phyloP scores from a whole-genome alignment of 805 yeast genomes.

The Myxozyma sirexii region DNA sequence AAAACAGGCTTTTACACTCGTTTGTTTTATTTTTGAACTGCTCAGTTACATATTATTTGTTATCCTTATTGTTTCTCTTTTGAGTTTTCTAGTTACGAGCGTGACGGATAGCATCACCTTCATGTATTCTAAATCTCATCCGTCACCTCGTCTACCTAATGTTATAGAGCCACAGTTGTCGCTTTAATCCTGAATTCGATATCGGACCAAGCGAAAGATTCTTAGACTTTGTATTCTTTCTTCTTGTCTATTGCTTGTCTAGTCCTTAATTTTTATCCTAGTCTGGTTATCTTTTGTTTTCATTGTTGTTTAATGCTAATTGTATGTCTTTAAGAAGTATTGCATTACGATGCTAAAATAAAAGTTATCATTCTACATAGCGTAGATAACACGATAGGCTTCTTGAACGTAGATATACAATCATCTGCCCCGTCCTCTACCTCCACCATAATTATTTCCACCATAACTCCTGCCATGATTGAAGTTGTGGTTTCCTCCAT shows the following conservation, averaged over 20 bases:
- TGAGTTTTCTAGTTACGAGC: background rate
- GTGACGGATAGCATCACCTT: slow-evolving; percentile 1
- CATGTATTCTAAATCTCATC: background rate
- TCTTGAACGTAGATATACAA: background rate
- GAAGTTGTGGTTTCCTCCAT: slow-evolving; percentile 4
- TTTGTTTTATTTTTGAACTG: background rate
- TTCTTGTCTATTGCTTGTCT: slow-evolving; percentile 14
- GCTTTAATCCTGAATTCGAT: background rate
- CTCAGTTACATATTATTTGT: background rate
- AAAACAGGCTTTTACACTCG: no score
- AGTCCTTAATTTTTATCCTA: background rate
- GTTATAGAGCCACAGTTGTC: background rate
- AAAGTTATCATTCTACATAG: background rate
- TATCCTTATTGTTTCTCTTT: background rate
- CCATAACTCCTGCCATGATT: background rate
- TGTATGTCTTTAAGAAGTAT: background rate
- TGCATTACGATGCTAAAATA: background rate
- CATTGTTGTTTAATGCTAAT: background rate
- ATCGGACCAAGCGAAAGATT: background rate
- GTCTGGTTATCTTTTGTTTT: background rate
- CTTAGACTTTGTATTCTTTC: background rate
- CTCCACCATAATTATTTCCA: background rate
- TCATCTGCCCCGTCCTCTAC: background rate
- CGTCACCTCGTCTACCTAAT: slow-evolving; percentile 1
- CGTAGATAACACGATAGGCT: background rate